Percentiles rank a stretch among this genome's conserved stretches.
These are phyloP conservation scores for Pisolithus tinctorius DNA, from an alignment of 768 basidiomycete species.

Conservation along the genomic window DNA sequence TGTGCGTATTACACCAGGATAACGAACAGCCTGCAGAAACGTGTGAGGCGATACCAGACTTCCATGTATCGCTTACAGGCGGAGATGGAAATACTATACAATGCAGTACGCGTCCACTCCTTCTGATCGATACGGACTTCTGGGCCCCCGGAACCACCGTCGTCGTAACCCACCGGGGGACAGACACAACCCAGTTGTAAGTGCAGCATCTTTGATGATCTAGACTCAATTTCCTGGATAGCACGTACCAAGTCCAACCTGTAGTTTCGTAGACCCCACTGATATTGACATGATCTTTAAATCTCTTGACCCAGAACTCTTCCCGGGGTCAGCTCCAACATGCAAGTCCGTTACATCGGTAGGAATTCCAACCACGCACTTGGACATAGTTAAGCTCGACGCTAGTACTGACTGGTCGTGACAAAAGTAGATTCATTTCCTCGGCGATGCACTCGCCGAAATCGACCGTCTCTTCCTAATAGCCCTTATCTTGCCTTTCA, in stretches of 20 bases:
- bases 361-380: slow-evolving; percentile 1
- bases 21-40: slow-evolving; percentile 11
- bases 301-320: slow-evolving; percentile 37
- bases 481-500: slow-evolving; percentile 38
- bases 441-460: slow-evolving; percentile 47
- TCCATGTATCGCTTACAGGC: slow-evolving; percentile 31
- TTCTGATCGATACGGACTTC: background rate
- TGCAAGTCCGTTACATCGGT: slow-evolving; percentile 38
- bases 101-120: slow-evolving; percentile 30
- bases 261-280: slow-evolving; percentile 43
- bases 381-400: too few relatives aligned
- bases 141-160: slow-evolving; percentile 44
- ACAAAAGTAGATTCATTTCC: slow-evolving; percentile 35
- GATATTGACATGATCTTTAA: slow-evolving; percentile 38
- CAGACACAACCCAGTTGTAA: slow-evolving; percentile 50
- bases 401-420: background rate
- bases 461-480: slow-evolving; percentile 42
- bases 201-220: slow-evolving; percentile 1
- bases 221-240: background rate
- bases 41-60: slow-evolving; percentile 38
- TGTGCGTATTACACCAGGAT: background rate
- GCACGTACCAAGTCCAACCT: background rate
- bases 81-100: slow-evolving; percentile 44
- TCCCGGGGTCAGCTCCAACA: slow-evolving; percentile 45
- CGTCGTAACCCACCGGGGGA: slow-evolving; percentile 58